Evolutionary conservation across 495 filamentous ascomycete genomes (phyloP).

Genomic region (Evernia prunastri): DNA sequence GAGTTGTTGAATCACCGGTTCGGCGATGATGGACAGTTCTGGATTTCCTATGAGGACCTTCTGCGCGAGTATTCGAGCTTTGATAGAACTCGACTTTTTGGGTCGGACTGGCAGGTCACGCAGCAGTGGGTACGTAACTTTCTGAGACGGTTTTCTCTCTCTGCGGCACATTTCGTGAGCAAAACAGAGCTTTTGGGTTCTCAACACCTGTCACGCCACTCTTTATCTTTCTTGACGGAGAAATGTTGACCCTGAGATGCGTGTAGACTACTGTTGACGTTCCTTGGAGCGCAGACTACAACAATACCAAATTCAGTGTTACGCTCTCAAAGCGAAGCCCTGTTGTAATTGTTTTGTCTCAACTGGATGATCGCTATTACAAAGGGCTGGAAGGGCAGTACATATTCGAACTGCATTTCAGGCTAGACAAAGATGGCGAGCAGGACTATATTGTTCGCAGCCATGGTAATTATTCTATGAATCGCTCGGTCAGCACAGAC

Average conservation of each 20-base stretch:
- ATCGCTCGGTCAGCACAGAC: conserved; percentile 74
- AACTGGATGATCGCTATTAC: conserved; percentile 79
- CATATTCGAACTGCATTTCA: conserved; percentile 68
- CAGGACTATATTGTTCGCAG: conserved; percentile 81
- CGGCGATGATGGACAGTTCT: conserved; percentile 65
- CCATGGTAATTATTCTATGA: conserved; percentile 61
- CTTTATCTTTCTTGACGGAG: too few species aligned
- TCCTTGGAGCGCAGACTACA: conserved; percentile 80
- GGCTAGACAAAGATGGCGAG: conserved; percentile 72
- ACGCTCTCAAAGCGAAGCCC: conserved; percentile 58
- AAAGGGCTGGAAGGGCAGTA: conserved; percentile 78
- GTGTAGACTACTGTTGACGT: conserved; percentile 77
- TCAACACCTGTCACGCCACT: too few species aligned
- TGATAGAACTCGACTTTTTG: conserved; percentile 84
- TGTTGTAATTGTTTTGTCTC: conserved; percentile 72
- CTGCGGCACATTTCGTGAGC: too few species aligned
- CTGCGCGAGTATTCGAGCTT: conserved; percentile 76
- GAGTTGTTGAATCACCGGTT: conserved; percentile 70
- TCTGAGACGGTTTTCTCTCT: too few species aligned
- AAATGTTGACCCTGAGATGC: too few species aligned
- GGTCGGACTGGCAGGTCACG: conserved; percentile 71
- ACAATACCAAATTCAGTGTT: conserved; percentile 73
- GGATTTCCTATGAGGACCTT: conserved; percentile 74
- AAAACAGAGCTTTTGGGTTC: too few species aligned
- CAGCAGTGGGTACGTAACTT: too few species aligned